Evolutionary conservation across 176 grass and related monocot genomes (phyloP), one percentile per base, ranked within the genome.

Genomic region (Paspalum notatum): DNA sequence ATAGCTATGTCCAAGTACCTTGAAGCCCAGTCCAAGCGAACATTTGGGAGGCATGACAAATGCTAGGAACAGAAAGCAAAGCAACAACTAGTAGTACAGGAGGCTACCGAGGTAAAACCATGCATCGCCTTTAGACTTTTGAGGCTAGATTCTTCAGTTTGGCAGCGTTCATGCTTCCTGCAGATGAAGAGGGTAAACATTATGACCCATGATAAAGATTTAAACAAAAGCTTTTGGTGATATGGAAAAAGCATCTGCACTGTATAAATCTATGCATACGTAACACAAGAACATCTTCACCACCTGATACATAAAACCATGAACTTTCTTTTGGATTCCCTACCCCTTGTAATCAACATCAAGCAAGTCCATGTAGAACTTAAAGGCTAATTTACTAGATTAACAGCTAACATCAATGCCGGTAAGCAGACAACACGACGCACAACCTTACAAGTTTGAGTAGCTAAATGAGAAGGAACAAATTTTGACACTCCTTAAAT

Each of bases 121-220:
- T 32, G 37, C 22, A 67, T 48, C 32, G 4, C 15, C n/a, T n/a
- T n/a, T n/a, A n/a, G n/a, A n/a, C 62, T 18, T 71, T 76, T 54
- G 45, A 15, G 4, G 27, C 51, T 24, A 24, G 18, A 16, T 53
- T 47, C 68, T 49, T 27, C 57, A 39, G 17, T 40, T 46, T 14
- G 27, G 45, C 27, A 49, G 5, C 40, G 2, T 26, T 78, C 57
- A 38, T 65, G 18, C 24, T 4, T 83, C 73, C 85, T 87, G 67
- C 66, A 58, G 21, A 37, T n/a, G n/a, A n/a, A 77, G n/a, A 60
- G 24, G 20, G 21, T 16, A 64, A 20, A 24, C 38, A 46, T 77
- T 8, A 70, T 8, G 56, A 46, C 72, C 20, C 50, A 57, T 39
- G 10, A 2, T 67, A 74, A 48, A 77, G 38, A 57, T 4, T 12